Evolutionary conservation across 1,139 yeast genomes (phyloP).

Genomic region (Geotrichum restrictum): DNA sequence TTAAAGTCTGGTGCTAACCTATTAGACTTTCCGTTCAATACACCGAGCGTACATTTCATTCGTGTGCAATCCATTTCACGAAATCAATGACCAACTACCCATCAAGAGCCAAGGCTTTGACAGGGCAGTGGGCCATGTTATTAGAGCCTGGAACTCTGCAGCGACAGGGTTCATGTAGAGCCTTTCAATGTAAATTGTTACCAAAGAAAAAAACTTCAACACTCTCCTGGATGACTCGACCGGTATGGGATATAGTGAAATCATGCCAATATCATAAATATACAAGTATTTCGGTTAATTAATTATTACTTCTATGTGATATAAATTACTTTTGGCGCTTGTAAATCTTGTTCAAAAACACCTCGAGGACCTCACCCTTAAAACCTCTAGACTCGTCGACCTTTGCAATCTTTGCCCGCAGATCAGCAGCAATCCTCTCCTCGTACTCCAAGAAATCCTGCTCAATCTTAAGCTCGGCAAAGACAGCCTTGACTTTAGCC

Average conservation of each 20-base stretch:
- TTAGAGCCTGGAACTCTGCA: conserved; percentile 29
- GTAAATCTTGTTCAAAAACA: conserved; percentile 86
- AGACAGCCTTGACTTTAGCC: conserved; percentile 66
- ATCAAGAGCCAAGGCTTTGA: conserved; percentile 34
- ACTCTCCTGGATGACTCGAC: no score
- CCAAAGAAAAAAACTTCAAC: no score
- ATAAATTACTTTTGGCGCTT: conserved; percentile 71
- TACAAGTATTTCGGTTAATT: neutral
- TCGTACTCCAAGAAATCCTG: conserved; percentile 75
- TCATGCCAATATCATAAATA: no score
- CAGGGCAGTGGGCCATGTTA: conserved; percentile 28
- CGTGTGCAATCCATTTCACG: conserved; percentile 42
- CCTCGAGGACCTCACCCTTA: conserved; percentile 75
- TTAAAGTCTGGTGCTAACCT: neutral
- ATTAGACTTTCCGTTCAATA: conserved; percentile 35
- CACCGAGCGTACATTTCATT: conserved; percentile 39
- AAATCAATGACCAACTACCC: conserved; percentile 27
- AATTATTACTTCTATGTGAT: neutral
- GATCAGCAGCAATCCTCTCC: conserved; percentile 64
- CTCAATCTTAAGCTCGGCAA: conserved; percentile 68
- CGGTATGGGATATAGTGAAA: no score
- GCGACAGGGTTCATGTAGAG: conserved; percentile 18
- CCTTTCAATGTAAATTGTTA: neutral
- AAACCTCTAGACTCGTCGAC: conserved; percentile 91
- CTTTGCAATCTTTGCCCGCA: conserved; percentile 58